Conservation (phyloP, 768 basidiomycete species). For the Lentinus brumalis region DNA sequence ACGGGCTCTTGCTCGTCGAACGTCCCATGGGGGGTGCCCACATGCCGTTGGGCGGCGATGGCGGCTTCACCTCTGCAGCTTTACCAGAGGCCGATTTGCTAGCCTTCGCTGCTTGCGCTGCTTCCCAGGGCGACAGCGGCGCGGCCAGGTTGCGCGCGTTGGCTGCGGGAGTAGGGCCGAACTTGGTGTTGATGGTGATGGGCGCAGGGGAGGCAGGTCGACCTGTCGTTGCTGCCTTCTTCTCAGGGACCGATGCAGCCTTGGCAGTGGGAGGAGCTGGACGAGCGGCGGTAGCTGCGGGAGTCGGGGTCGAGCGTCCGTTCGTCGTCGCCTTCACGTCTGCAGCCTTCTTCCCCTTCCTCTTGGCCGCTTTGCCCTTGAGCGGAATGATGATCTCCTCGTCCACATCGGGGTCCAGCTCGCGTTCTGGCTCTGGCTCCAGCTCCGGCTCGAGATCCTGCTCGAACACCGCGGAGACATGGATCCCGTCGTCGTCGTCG, state of each 20-base stretch:
- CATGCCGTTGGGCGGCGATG: neutral
- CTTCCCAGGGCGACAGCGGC: slow-evolving; percentile 7
- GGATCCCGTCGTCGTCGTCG: slow-evolving; percentile 6
- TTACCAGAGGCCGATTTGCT: neutral
- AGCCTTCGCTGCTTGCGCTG: slow-evolving; percentile 5
- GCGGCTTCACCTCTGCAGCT: slow-evolving; percentile 7
- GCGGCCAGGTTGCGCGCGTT: slow-evolving; percentile 3
- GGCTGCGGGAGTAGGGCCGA: neutral
- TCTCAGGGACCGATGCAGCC: neutral
- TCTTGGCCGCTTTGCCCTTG: slow-evolving; percentile 18
- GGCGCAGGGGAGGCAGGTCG: slow-evolving; percentile 16
- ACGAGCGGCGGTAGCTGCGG: neutral
- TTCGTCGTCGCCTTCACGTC: slow-evolving; percentile 7
- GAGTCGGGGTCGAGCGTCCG: slow-evolving; percentile 16
- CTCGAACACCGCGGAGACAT: neutral
- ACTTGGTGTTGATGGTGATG: slow-evolving; percentile 1
- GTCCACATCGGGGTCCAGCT: slow-evolving; percentile 15
- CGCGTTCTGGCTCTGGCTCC: slow-evolving; percentile 6
- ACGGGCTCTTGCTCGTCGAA: slow-evolving; percentile 11
- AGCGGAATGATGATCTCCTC: slow-evolving; percentile 16
- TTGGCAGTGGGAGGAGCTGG: neutral
- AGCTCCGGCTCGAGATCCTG: slow-evolving; percentile 4
- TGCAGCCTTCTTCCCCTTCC: slow-evolving; percentile 13
- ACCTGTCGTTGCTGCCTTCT: slow-evolving; percentile 2
- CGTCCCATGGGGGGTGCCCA: slow-evolving; percentile 13